These are phyloP conservation scores for Neurospora sp. DNA, from an alignment of 495 filamentous ascomycete genomes.

Conservation along the genomic window DNA sequence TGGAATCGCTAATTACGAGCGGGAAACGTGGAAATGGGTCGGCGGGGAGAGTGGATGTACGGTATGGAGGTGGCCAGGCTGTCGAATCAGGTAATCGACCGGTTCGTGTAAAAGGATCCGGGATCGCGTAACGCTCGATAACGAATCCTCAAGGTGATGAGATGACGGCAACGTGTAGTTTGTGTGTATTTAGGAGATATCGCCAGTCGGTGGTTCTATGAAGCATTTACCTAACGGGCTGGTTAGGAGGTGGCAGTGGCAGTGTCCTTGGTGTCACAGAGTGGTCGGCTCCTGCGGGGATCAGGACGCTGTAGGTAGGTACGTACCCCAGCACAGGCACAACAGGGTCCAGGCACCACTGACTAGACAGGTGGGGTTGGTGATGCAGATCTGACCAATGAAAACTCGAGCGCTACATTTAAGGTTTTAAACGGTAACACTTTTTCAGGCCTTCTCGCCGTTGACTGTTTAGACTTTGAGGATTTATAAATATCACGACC, in stretches of 20 bases:
- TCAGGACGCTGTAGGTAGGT: not conserved
- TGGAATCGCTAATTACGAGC: not conserved
- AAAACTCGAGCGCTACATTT: not conserved
- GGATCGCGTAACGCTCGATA: not conserved
- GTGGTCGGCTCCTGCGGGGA: constrained; percentile 17
- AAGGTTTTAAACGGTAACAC: not conserved
- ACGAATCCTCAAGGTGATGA: not conserved
- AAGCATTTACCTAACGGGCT: not conserved
- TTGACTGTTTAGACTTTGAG: not conserved
- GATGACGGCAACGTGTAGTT: not conserved
- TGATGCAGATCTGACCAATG: not conserved
- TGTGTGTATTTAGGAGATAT: not conserved
- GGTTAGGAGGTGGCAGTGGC: not conserved
- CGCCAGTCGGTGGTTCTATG: not conserved
- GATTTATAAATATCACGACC: not conserved
- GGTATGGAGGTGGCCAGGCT: not conserved
- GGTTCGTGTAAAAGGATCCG: not conserved
- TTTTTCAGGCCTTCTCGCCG: not conserved
- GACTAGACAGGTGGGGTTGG: not conserved
- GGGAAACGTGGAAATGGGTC: not conserved
- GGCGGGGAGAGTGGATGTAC: not conserved
- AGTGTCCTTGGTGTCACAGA: constrained; percentile 2
- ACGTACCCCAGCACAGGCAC: not conserved
- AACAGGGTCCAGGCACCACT: not conserved
- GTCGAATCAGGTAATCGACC: not conserved